A percentile compares a stretch with the other conserved stretches of the same genome.
Conservation (phyloP, 345 rosid genomes). For the Eucalyptus camaldulensis region DNA sequence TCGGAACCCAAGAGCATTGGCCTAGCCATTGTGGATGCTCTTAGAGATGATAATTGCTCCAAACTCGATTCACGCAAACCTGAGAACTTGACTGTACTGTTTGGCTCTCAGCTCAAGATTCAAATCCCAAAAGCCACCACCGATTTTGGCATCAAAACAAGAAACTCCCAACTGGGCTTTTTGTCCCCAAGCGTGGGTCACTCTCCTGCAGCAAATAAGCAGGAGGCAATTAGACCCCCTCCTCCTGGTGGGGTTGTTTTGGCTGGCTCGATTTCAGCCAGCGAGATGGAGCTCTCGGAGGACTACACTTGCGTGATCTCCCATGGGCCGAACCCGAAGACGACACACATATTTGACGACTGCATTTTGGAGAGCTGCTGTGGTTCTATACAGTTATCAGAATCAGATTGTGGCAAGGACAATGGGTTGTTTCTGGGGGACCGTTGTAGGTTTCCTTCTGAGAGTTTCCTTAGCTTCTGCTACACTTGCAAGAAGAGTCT, state of each 20-base stretch:
- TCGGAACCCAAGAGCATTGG: slow-evolving; percentile 47
- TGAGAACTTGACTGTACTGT: slow-evolving; percentile 38
- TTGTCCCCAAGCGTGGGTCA: not conserved
- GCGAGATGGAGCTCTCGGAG: slow-evolving; percentile 79
- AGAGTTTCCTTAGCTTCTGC: slow-evolving; percentile 69
- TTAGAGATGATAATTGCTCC: slow-evolving; percentile 13
- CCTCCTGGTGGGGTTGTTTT: not conserved
- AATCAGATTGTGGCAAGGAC: slow-evolving; percentile 4
- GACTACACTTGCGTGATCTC: slow-evolving; percentile 89
- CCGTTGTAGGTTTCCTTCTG: slow-evolving; percentile 14
- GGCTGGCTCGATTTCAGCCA: slow-evolving; percentile 6
- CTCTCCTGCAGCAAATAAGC: slow-evolving; percentile 7
- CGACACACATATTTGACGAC: slow-evolving; percentile 80
- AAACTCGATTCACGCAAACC: slow-evolving; percentile 26
- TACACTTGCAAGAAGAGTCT: slow-evolving; percentile 69
- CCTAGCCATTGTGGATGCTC: slow-evolving; percentile 21
- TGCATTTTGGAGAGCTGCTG: slow-evolving; percentile 63
- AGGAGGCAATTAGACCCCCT: not conserved
- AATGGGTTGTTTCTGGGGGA: slow-evolving; percentile 1
- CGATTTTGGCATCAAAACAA: slow-evolving; percentile 66
- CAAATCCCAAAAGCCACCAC: slow-evolving; percentile 57
- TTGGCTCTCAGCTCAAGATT: slow-evolving; percentile 77
- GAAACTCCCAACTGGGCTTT: slow-evolving; percentile 18
- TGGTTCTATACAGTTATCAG: slow-evolving; percentile 28
- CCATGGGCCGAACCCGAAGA: slow-evolving; percentile 74